Evolutionary conservation across 2,329 filamentous ascomycete species (phyloP).

Genomic region (Nigrospora sphaerica): DNA sequence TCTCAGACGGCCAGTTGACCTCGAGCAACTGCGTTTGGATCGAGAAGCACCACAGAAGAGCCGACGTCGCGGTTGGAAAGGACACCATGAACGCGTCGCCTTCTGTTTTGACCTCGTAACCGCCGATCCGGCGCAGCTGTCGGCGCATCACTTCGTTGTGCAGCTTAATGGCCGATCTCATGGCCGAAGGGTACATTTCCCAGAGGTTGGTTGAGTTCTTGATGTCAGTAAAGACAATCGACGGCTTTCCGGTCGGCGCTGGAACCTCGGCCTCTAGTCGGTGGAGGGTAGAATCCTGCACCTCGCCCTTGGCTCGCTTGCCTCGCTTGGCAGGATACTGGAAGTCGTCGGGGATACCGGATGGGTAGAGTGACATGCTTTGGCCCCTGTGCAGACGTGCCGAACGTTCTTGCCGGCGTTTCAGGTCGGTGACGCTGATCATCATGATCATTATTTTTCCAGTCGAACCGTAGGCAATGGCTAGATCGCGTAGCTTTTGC

Average conservation of each 20-base stretch:
- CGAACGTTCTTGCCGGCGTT: conserved; percentile 71
- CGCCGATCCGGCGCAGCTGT: conserved; percentile 86
- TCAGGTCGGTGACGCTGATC: conserved; percentile 84
- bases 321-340: conserved; percentile 56
- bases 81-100: conserved; percentile 99
- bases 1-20: conserved; percentile 88
- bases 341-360: conserved; percentile 63
- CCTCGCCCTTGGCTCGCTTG: conserved; percentile 55
- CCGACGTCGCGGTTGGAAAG: conserved; percentile 91
- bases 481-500: conserved; percentile 88
- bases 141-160: conserved; percentile 97
- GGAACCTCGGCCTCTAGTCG: conserved; percentile 86
- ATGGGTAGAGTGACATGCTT: conserved; percentile 79
- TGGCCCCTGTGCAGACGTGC: conserved; percentile 62
- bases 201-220: conserved; percentile 95
- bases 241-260: conserved; percentile 82
- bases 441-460: conserved; percentile 99
- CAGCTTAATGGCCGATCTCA: conserved; percentile 93
- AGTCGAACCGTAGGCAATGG: conserved; percentile 89
- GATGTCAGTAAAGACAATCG: conserved; percentile 97
- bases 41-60: conserved; percentile 91
- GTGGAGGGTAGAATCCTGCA: conserved; percentile 80
- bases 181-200: conserved; percentile 91
- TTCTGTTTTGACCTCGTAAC: conserved; percentile 99
- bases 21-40: conserved; percentile 85